Conservation (phyloP, 371 early-diverging fungal genomes). For the Mucor saturninus region DNA sequence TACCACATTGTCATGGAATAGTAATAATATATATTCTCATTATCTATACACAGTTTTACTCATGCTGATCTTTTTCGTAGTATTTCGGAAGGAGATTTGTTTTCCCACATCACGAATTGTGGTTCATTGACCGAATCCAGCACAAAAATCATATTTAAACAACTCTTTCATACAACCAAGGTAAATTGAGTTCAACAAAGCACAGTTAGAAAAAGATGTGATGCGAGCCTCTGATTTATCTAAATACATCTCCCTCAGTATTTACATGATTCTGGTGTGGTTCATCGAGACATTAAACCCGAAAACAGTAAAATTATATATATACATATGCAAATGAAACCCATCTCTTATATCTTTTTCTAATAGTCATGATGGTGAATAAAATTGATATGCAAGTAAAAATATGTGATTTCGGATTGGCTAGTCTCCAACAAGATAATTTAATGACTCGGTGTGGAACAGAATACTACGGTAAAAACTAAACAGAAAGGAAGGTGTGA, state of each 20-base stretch:
- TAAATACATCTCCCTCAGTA: neutral
- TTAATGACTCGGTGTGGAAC: neutral
- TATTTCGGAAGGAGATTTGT: neutral
- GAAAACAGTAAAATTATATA: neutral
- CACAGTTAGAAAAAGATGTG: too few relatives aligned
- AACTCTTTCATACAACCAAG: neutral
- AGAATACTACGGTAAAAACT: neutral
- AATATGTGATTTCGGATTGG: neutral
- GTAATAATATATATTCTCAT: neutral
- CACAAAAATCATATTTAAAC: neutral
- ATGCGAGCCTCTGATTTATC: neutral
- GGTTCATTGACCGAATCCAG: neutral
- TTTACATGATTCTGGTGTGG: neutral
- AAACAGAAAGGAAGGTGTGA: too few relatives aligned
- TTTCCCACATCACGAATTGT: neutral
- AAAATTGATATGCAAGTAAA: neutral
- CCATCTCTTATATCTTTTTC: neutral
- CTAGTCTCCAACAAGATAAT: neutral
- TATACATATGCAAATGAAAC: neutral
- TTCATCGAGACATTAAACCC: conserved; percentile 1
- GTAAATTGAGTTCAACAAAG: neutral
- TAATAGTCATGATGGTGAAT: neutral
- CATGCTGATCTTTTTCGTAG: neutral
- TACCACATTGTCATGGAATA: neutral
- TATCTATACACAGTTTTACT: neutral